Evolutionary conservation across 139 green algal species (phyloP), one percentile per base, ranked within the genome.

Genomic region (Marvania coccoides): DNA sequence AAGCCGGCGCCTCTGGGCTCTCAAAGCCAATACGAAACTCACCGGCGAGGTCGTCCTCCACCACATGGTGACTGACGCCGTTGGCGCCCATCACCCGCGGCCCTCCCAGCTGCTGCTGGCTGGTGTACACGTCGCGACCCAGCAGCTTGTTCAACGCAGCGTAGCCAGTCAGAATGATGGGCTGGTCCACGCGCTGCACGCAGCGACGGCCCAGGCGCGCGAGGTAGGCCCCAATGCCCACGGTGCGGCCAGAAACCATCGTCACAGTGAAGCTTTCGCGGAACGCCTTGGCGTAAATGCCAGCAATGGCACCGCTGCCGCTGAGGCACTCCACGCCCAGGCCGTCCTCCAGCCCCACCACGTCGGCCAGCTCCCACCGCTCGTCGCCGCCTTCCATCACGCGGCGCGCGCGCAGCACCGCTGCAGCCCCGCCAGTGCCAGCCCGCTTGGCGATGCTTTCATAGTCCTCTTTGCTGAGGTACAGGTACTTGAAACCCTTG

Each of bases 91-190:
- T 99, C 6, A 98, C 77, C 61, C 82, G 85, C 3, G 91, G 93
- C 0, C 93, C 94, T 31, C 94, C 93, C 61, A 98, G 82, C 83
- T 99, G 91, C 81, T 95, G 88, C 68, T 98, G 91, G 2, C 72
- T 89, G n/a, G 85, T 92, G 84, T 99, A 99, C 23, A 99, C 94
- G 48, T 92, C 76, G 4, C 88, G 63, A 0, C 89, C 94, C 47
- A 99, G 88, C 67, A 99, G 80, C 83, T 98, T 98, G 82, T 99
- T 99, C 8, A 99, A 84, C 2, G 95, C 94, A n/a, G 83, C 72
- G 59, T 87, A 97, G 60, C 95, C 95, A 5, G 95, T 99, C 4
- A 99, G 88, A 65, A 99, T 97, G 81, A 99, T 95, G 65, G 95
- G 95, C 76, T 97, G 90, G 65, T 99, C 89, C 0, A 71, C 58